Conservation (phyloP, 805 yeast genomes). For the Wickerhamiella domercqiae region DNA sequence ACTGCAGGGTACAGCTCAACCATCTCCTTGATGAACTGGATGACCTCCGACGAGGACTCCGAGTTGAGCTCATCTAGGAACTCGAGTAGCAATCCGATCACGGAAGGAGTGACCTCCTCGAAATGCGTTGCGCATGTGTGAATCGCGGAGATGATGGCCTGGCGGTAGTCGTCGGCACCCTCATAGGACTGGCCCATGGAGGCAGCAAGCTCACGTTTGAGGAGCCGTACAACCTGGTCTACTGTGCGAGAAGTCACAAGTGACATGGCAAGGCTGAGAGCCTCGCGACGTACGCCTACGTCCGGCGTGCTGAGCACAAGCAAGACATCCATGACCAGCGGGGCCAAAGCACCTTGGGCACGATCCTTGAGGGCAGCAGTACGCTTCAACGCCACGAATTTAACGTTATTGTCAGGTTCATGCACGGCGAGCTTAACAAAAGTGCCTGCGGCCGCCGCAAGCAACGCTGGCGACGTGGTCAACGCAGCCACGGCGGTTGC, state of each 20-base stretch:
- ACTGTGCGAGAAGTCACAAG: conserved; percentile 78
- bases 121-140: conserved; percentile 79
- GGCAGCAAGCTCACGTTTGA: conserved; percentile 77
- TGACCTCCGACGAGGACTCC: conserved; percentile 74
- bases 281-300: conserved; percentile 77
- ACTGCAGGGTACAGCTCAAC: conserved; percentile 80
- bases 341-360: conserved; percentile 73
- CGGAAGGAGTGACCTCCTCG: conserved; percentile 81
- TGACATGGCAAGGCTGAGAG: conserved; percentile 67
- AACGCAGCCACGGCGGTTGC: conserved; percentile 59
- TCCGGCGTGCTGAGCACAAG: conserved; percentile 80
- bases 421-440: conserved; percentile 78
- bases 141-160: conserved; percentile 71
- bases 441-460: conserved; percentile 68
- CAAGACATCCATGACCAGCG: conserved; percentile 69
- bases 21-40: conserved; percentile 85
- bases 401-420: conserved; percentile 91
- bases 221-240: conserved; percentile 79
- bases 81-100: conserved; percentile 75
- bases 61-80: conserved; percentile 70
- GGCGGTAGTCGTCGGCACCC: conserved; percentile 73
- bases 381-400: conserved; percentile 79
- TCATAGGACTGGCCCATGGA: conserved; percentile 54
- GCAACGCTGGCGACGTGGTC: conserved; percentile 43
- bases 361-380: conserved; percentile 57